Evolutionary conservation across 176 grass and related monocot species (phyloP).

Genomic region (Sorghum bicolor): Sorghum_bicolor_NCBIv3 NC_012874.2:57626501-57627000

Average conservation of each 20-base stretch:
- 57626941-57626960: slow-evolving; percentile 93
- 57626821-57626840: not conserved
- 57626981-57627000: not conserved
- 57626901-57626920: slow-evolving; percentile 80
- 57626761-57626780: not conserved
- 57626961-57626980: slow-evolving; percentile 97
- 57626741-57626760: not conserved
- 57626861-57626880: slow-evolving; percentile 91
- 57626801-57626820: not conserved
- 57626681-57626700: slow-evolving; percentile 9
- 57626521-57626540: not conserved
- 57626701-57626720: not conserved
- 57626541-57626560: not conserved
- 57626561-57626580: slow-evolving; percentile 25
- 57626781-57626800: slow-evolving; percentile 18
- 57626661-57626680: not conserved
- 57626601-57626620: not conserved
- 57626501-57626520: not conserved
- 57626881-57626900: slow-evolving; percentile 86
- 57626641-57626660: not conserved
- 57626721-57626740: not conserved
- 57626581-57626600: not conserved
- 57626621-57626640: not conserved
- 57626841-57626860: slow-evolving; percentile 16
- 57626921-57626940: slow-evolving; percentile 82